Percentiles rank a stretch among this genome's conserved stretches.
These are phyloP conservation scores for Myriosclerotinia scirpicola DNA, from an alignment of 2,329 filamentous ascomycete genomes.

Conservation along the genomic window DNA sequence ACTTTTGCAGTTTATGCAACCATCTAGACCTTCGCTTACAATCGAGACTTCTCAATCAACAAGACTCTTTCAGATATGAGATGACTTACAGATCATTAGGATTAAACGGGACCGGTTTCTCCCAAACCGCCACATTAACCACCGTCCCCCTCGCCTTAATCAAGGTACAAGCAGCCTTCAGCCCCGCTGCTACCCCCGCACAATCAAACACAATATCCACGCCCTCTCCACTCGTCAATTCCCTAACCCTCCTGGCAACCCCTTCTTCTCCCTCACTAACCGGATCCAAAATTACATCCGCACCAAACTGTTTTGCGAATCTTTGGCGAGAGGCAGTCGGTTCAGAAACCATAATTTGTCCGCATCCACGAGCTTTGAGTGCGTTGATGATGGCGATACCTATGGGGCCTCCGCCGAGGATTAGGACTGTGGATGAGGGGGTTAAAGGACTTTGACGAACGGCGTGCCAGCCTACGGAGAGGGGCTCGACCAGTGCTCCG, in stretches of 20 bases:
- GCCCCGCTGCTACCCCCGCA: constrained; percentile 56
- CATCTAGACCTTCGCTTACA: no score
- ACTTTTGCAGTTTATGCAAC: no score
- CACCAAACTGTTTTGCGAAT: constrained; percentile 55
- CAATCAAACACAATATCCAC: constrained; percentile 62
- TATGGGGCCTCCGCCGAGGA: constrained; percentile 63
- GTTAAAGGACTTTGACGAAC: constrained; percentile 51
- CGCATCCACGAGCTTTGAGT: constrained; percentile 53
- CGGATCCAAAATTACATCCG: constrained; percentile 55
- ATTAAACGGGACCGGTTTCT: constrained; percentile 53
- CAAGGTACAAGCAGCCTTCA: constrained; percentile 46
- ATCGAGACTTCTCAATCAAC: background rate
- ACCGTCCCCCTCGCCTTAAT: constrained; percentile 56
- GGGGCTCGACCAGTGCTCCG: constrained; percentile 60
- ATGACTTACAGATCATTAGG: constrained; percentile 49
- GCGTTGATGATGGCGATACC: constrained; percentile 60
- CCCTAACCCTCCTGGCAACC: constrained; percentile 47
- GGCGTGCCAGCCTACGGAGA: constrained; percentile 65
- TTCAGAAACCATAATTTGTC: constrained; percentile 58
- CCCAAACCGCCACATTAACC: constrained; percentile 66
- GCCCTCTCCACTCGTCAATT: constrained; percentile 51
- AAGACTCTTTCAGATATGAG: background rate
- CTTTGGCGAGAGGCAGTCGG: constrained; percentile 51
- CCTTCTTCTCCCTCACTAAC: constrained; percentile 52
- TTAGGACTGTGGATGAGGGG: constrained; percentile 49